A percentile compares a stretch with the other conserved stretches of the same genome.
Evolutionary conservation across 2,329 filamentous ascomycete species (phyloP).

Genomic region (Xylaria sp.): DNA sequence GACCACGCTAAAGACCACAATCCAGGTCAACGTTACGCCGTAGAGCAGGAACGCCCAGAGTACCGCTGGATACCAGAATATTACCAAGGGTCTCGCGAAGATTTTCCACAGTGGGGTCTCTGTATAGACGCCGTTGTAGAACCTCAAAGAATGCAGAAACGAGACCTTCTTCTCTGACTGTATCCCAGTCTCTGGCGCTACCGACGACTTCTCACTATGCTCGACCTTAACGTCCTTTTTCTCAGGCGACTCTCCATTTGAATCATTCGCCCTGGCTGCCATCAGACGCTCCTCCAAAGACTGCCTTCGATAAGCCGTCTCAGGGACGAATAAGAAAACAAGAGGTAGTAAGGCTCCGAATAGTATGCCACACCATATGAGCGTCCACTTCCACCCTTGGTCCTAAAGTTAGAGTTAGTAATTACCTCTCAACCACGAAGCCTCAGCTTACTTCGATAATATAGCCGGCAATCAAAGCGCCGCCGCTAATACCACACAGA

Average conservation of each 20-base stretch:
- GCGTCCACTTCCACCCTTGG: conserved; percentile 58
- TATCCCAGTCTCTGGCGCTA: conserved; percentile 42
- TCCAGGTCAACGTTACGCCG: conserved; percentile 55
- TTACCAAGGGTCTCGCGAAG: conserved; percentile 57
- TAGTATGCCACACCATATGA: conserved; percentile 60
- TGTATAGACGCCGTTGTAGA: conserved; percentile 53
- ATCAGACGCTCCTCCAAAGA: conserved; percentile 40
- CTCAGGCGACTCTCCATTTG: conserved; percentile 39
- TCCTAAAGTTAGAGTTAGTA: conserved; percentile 39
- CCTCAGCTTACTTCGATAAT: conserved; percentile 51
- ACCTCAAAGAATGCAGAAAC: conserved; percentile 49
- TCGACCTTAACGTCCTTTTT: conserved; percentile 40
- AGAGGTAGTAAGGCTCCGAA: conserved; percentile 56
- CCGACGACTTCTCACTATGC: conserved; percentile 34
- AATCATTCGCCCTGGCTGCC: conserved; percentile 26
- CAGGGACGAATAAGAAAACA: conserved; percentile 61
- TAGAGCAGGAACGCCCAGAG: conserved; percentile 62
- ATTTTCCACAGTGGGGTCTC: conserved; percentile 54
- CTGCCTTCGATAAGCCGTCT: conserved; percentile 59
- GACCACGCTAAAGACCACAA: conserved; percentile 59
- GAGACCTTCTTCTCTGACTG: conserved; percentile 48
- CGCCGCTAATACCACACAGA: conserved; percentile 55
- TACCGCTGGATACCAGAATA: conserved; percentile 63
- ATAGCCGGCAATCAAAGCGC: conserved; percentile 55
- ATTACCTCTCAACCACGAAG: not conserved